phyloP scores from a whole-genome alignment of 139 green algal species.

The Chlamydomonas sphaeroides region DNA sequence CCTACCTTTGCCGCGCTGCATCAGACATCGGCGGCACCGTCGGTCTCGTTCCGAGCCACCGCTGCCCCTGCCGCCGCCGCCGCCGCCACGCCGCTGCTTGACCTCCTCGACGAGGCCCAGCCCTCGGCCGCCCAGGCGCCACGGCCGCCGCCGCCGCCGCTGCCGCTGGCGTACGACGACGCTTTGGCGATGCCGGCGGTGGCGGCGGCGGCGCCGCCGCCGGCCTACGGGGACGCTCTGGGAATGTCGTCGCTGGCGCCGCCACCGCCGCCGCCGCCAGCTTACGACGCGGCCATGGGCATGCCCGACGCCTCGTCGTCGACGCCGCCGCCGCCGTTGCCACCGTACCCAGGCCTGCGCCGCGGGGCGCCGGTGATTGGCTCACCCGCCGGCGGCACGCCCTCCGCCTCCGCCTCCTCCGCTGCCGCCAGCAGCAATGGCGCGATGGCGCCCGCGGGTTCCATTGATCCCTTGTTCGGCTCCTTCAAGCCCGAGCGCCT shows the following conservation, averaged over 20 bases:
- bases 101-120: too few relatives aligned
- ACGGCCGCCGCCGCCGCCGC: background rate
- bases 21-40: too few relatives aligned
- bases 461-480: too few relatives aligned
- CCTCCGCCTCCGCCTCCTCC: too few relatives aligned
- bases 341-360: too few relatives aligned
- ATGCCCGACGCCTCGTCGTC: background rate
- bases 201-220: background rate
- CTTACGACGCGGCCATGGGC: background rate
- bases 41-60: background rate
- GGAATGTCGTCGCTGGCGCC: background rate
- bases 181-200: background rate
- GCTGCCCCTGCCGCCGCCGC: background rate
- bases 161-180: background rate
- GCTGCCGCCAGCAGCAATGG: too few relatives aligned
- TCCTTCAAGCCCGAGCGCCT: too few relatives aligned
- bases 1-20: too few relatives aligned
- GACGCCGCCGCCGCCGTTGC: background rate
- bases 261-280: background rate
- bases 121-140: background rate
- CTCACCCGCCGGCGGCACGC: too few relatives aligned
- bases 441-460: too few relatives aligned
- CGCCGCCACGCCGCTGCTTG: too few relatives aligned
- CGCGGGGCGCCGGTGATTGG: too few relatives aligned
- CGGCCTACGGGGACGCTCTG: slow-evolving; percentile 1